Percentiles rank a stretch among this genome's conserved stretches.
Conservation (phyloP, 805 yeast species). For the Lipomyces chichibuensis region DNA sequence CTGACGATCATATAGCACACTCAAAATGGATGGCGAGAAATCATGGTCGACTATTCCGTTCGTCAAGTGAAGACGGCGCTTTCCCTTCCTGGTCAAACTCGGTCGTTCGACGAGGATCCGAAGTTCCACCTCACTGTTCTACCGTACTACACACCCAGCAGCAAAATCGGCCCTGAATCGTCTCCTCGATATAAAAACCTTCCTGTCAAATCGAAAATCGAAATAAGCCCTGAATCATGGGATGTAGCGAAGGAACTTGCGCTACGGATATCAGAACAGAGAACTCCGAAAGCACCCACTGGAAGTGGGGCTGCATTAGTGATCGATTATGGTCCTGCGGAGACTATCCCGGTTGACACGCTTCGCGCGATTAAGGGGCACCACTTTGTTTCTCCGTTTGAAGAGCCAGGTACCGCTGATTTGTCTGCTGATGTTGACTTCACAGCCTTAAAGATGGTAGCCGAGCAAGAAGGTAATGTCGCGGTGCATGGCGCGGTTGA, state of each 20-base stretch:
- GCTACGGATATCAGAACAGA: constrained; percentile 44
- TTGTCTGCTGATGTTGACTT: constrained; percentile 85
- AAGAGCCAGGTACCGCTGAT: constrained; percentile 78
- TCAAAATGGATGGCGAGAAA: constrained; percentile 76
- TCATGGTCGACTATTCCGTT: constrained; percentile 59
- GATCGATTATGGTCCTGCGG: constrained; percentile 74
- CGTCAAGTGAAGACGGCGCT: constrained; percentile 37
- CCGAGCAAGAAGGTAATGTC: constrained; percentile 39
- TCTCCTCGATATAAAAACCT: constrained; percentile 56
- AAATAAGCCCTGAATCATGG: constrained; percentile 75
- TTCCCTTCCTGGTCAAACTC: constrained; percentile 39
- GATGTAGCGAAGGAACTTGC: constrained; percentile 59
- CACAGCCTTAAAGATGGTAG: constrained; percentile 54
- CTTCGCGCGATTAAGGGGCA: constrained; percentile 75
- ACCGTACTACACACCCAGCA: constrained; percentile 64
- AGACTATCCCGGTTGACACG: constrained; percentile 67
- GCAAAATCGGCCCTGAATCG: constrained; percentile 56
- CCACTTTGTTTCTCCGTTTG: constrained; percentile 72
- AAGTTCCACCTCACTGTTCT: constrained; percentile 61
- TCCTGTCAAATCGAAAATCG: constrained; percentile 62
- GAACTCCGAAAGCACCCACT: constrained; percentile 27
- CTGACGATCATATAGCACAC: constrained; percentile 43
- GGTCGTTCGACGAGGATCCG: constrained; percentile 19
- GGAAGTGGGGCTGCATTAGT: constrained; percentile 66
- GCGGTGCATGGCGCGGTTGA: constrained; percentile 60